Conservation (phyloP, 805 yeast species). For the Suhomyces prunicola region DNA sequence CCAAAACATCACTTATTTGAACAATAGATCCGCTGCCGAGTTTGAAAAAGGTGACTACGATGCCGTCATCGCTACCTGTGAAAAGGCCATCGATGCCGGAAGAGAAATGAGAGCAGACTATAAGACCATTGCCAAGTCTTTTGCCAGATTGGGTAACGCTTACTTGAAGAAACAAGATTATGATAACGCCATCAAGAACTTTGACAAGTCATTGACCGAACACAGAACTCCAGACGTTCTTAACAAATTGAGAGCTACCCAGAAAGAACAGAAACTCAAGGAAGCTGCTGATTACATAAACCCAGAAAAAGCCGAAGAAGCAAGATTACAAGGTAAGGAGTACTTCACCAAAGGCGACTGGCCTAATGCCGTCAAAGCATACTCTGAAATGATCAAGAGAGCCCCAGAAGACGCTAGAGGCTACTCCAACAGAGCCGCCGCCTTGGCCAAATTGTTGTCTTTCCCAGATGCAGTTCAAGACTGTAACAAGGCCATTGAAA, state of each 20-base stretch:
- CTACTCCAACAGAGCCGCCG: constrained; percentile 97
- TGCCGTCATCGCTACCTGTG: constrained; percentile 76
- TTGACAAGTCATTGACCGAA: constrained; percentile 91
- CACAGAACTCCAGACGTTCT: constrained; percentile 94
- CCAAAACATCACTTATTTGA: constrained; percentile 87
- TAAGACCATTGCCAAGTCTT: constrained; percentile 86
- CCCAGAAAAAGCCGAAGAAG: constrained; percentile 92
- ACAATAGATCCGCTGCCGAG: constrained; percentile 98
- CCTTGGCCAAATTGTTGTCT: constrained; percentile 87
- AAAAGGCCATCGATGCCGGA: constrained; percentile 82
- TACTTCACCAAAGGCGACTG: constrained; percentile 87
- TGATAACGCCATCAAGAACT: constrained; percentile 68
- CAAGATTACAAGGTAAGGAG: constrained; percentile 89
- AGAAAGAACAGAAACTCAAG: constrained; percentile 74
- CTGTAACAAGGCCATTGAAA: constrained; percentile 83
- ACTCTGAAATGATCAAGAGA: constrained; percentile 93
- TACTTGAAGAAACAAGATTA: constrained; percentile 75
- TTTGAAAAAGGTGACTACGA: constrained; percentile 93
- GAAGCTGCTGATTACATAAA: constrained; percentile 79
- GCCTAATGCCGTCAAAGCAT: constrained; percentile 94
- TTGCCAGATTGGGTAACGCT: constrained; percentile 84
- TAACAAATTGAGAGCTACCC: constrained; percentile 81
- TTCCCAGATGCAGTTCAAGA: constrained; percentile 96
- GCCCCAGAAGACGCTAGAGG: constrained; percentile 98
- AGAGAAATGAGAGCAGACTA: constrained; percentile 89